Percentiles rank a stretch among this genome's conserved stretches.
These are phyloP conservation scores for Sistotremastrum suecicum DNA, from an alignment of 768 basidiomycete genomes.

Conservation along the genomic window DNA sequence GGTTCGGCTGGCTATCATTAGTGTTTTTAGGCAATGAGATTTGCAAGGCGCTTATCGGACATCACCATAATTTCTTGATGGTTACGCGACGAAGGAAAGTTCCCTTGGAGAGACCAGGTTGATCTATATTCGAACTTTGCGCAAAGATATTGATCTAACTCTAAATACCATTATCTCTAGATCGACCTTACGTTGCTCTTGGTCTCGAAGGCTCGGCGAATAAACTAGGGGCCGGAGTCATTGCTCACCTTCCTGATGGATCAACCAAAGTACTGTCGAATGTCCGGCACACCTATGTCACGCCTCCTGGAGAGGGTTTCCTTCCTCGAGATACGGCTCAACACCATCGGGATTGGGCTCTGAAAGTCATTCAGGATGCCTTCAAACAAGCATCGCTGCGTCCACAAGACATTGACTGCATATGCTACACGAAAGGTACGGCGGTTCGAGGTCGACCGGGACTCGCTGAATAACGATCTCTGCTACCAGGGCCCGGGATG, in stretches of 20 bases:
- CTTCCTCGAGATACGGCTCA: slow-evolving; percentile 89
- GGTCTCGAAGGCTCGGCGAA: slow-evolving; percentile 98
- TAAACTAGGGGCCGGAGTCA: slow-evolving; percentile 89
- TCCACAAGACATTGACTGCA: slow-evolving; percentile 78
- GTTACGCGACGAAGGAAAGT: too few relatives aligned
- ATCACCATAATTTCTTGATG: too few relatives aligned
- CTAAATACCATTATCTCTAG: slow-evolving; percentile 20
- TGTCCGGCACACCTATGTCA: slow-evolving; percentile 95
- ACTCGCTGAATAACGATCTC: not conserved
- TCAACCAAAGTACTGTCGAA: slow-evolving; percentile 75
- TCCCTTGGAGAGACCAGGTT: too few relatives aligned
- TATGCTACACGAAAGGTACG: slow-evolving; percentile 92
- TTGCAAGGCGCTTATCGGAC: too few relatives aligned
- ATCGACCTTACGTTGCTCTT: slow-evolving; percentile 66
- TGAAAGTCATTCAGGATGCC: slow-evolving; percentile 68
- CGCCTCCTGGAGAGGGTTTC: slow-evolving; percentile 96
- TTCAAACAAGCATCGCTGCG: slow-evolving; percentile 50
- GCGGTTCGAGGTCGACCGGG: not conserved
- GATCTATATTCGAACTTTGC: not conserved
- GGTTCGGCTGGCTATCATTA: too few relatives aligned
- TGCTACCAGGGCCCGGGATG: slow-evolving; percentile 85
- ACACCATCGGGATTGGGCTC: slow-evolving; percentile 89
- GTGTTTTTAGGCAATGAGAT: too few relatives aligned
- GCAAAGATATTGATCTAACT: not conserved
- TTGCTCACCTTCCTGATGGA: slow-evolving; percentile 66